phyloP scores from a whole-genome alignment of 495 filamentous ascomycete genomes.

The Aspergillus ostianus region DNA sequence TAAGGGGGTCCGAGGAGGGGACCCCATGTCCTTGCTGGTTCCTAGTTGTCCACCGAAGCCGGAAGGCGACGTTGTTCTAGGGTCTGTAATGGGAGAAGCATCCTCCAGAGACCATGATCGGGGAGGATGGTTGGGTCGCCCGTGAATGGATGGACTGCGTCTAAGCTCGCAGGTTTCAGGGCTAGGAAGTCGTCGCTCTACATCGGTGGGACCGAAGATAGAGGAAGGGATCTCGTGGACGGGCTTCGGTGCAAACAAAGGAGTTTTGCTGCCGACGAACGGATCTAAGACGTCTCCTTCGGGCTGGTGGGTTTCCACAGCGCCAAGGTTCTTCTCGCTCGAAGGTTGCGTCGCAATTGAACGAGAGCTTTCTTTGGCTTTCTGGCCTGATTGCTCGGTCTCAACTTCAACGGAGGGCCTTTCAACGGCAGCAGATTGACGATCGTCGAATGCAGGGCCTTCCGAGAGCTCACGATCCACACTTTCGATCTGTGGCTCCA shows the following conservation, averaged over 20 bases:
- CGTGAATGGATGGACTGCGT: constrained; percentile 40
- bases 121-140: constrained; percentile 29
- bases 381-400: not conserved
- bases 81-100: constrained; percentile 17
- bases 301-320: not conserved
- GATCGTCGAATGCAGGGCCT: not conserved
- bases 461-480: not conserved
- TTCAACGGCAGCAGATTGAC: not conserved
- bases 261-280: not conserved
- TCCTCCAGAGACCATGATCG: constrained; percentile 37
- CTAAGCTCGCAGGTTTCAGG: constrained; percentile 30
- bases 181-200: constrained; percentile 1
- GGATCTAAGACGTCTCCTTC: not conserved
- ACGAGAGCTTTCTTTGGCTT: not conserved
- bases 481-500: not conserved
- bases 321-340: not conserved
- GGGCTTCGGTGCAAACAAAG: constrained; percentile 15
- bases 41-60: constrained; percentile 26
- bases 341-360: not conserved
- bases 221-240: constrained; percentile 51
- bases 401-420: not conserved
- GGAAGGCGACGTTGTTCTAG: constrained; percentile 25
- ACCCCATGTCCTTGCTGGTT: constrained; percentile 21
- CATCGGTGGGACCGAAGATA: constrained; percentile 47
- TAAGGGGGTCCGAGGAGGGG: constrained; percentile 41